Conservation (phyloP, 257 asterid species). For the Petunia axillaris region DNA sequence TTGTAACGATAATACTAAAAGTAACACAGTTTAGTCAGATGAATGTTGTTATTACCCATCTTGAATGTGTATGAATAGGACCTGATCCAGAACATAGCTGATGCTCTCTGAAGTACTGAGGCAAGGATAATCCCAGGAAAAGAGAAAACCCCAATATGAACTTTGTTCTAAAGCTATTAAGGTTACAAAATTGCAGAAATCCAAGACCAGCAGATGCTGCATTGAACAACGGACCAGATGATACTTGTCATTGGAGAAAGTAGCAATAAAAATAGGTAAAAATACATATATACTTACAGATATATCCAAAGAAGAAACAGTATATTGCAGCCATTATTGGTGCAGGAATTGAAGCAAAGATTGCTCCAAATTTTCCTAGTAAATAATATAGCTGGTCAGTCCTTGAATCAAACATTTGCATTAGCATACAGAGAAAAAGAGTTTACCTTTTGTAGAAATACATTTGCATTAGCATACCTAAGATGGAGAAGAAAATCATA, state of each 20-base stretch:
- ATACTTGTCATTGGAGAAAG: neutral
- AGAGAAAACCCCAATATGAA: conserved; percentile 65
- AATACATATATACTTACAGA: conserved; percentile 46
- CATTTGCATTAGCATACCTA: conserved; percentile 44
- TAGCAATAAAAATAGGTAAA: neutral
- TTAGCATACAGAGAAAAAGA: neutral
- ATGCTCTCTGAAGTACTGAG: conserved; percentile 64
- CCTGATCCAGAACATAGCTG: conserved; percentile 33
- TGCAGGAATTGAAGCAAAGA: conserved; percentile 72
- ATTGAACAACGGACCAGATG: neutral
- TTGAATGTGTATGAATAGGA: conserved; percentile 54
- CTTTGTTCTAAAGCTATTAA: conserved; percentile 78
- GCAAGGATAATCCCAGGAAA: conserved; percentile 66
- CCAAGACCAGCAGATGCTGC: conserved; percentile 85
- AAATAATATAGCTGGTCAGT: neutral
- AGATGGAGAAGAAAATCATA: conserved; percentile 75
- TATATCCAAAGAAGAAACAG: conserved; percentile 77
- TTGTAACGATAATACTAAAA: neutral
- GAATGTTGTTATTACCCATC: conserved; percentile 51
- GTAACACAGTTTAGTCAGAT: neutral
- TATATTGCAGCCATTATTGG: conserved; percentile 76
- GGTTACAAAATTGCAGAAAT: conserved; percentile 77
- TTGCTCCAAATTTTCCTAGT: conserved; percentile 77
- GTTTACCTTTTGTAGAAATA: neutral
- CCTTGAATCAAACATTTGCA: neutral